Conservation (phyloP, 2,329 filamentous ascomycete species). For the Tolypocladium sp. region DNA sequence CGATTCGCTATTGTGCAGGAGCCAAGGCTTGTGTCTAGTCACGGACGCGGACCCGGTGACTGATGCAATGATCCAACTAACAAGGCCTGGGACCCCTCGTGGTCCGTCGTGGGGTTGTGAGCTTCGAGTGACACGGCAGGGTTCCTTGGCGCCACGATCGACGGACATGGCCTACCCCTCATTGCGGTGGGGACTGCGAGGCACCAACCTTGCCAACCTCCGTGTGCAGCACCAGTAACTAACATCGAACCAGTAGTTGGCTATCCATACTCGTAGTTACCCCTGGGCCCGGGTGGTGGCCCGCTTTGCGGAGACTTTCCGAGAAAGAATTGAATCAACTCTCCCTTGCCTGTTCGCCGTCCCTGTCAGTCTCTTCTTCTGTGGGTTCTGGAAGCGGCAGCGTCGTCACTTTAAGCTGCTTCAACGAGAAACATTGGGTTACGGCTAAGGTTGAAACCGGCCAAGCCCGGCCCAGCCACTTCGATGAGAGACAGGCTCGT, state of each 20-base stretch:
- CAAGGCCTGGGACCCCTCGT: not conserved
- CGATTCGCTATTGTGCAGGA: not conserved
- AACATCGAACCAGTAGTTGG: too few relatives aligned
- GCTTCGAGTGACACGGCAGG: not conserved
- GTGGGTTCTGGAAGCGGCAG: not conserved
- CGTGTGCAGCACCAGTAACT: not conserved
- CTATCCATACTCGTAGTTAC: not conserved
- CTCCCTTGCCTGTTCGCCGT: not conserved
- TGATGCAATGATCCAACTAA: not conserved
- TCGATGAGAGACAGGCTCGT: too few relatives aligned
- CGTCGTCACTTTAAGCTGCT: not conserved
- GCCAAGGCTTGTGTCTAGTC: not conserved
- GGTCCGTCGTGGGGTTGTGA: not conserved
- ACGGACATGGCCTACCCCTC: not conserved
- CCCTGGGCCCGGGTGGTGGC: not conserved
- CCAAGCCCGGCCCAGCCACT: too few relatives aligned
- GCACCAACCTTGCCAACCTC: not conserved
- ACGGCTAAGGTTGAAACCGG: too few relatives aligned
- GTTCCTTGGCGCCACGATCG: not conserved
- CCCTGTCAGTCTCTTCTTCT: too few relatives aligned
- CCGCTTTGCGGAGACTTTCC: too few relatives aligned
- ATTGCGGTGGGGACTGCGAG: not conserved
- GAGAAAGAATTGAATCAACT: too few relatives aligned
- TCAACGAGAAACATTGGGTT: not conserved
- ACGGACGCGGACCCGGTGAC: not conserved